phyloP scores from a whole-genome alignment of 352 stramenopile genomes.

The Phytophthora niederhauseri region DNA sequence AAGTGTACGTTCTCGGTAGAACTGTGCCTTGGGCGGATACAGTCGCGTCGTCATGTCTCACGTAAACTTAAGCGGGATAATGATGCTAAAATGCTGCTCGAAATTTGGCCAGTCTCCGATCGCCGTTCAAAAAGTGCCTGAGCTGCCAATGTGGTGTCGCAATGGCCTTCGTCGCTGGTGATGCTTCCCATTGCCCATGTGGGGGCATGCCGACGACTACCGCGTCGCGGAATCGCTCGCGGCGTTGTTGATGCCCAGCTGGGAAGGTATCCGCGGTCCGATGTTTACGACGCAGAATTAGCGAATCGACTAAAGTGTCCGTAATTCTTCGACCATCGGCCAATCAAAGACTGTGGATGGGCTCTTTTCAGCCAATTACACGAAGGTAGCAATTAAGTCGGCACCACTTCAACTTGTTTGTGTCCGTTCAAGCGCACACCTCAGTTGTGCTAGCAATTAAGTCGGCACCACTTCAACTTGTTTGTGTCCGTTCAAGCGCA shows the following conservation, averaged over 20 bases:
- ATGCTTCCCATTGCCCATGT: neutral
- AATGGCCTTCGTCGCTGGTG: neutral
- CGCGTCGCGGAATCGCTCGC: constrained; percentile 12
- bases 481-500: constrained; percentile 4
- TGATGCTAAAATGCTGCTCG: neutral
- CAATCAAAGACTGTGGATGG: neutral
- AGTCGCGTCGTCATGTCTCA: constrained; percentile 17
- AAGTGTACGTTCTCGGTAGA: neutral
- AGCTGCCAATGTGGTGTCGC: neutral
- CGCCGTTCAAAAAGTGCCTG: neutral
- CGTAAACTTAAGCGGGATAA: constrained; percentile 11
- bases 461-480: no score
- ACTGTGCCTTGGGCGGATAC: neutral
- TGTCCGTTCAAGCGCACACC: neutral
- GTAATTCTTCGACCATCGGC: constrained; percentile 1
- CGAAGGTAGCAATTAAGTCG: constrained; percentile 2
- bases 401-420: constrained; percentile 22
- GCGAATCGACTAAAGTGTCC: neutral
- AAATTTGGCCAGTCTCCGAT: neutral
- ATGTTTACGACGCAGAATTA: constrained; percentile 16
- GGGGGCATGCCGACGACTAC: neutral
- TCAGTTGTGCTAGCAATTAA: neutral
- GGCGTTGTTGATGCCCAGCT: constrained; percentile 18
- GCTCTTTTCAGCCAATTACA: constrained; percentile 6
- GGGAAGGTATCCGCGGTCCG: constrained; percentile 14